Evolutionary conservation across 163 green algal genomes (phyloP).

Genomic region (Chlamydomonas reinhardtii): DNA sequence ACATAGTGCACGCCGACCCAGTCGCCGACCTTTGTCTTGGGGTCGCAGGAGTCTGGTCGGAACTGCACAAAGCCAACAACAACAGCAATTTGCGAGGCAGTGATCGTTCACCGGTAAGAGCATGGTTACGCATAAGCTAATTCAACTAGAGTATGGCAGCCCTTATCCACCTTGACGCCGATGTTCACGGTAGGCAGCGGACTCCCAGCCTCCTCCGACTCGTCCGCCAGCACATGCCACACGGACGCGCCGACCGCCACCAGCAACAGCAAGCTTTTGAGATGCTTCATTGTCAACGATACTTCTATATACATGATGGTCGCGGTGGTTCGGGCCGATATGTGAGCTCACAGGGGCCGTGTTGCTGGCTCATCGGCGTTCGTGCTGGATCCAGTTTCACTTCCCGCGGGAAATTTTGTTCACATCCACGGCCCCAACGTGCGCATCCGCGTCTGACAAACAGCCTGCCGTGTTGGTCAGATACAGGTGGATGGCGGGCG

Average conservation of each 20-base stretch:
- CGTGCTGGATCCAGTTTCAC: too few relatives aligned
- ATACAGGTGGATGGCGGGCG: too few relatives aligned
- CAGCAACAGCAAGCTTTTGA: not conserved
- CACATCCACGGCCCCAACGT: too few relatives aligned
- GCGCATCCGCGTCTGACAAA: too few relatives aligned
- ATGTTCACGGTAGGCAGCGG: not conserved
- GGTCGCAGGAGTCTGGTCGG: slow-evolving; percentile 54
- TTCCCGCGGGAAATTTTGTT: too few relatives aligned
- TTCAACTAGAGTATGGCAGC: too few relatives aligned
- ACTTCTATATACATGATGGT: too few relatives aligned
- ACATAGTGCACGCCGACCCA: slow-evolving; percentile 71
- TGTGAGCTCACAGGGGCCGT: too few relatives aligned
- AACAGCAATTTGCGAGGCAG: not conserved
- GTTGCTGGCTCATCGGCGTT: too few relatives aligned
- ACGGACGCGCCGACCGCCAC: not conserved
- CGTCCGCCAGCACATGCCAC: not conserved
- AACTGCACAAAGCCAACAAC: slow-evolving; percentile 4
- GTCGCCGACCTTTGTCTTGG: slow-evolving; percentile 55
- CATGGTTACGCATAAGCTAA: not conserved
- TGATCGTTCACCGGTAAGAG: not conserved
- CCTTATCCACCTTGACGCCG: slow-evolving; percentile 22
- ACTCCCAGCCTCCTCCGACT: not conserved
- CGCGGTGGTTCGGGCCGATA: too few relatives aligned
- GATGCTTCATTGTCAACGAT: too few relatives aligned
- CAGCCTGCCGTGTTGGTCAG: too few relatives aligned